Evolutionary conservation across 805 yeast genomes (phyloP).

Genomic region (Yueomyces sp.): DNA sequence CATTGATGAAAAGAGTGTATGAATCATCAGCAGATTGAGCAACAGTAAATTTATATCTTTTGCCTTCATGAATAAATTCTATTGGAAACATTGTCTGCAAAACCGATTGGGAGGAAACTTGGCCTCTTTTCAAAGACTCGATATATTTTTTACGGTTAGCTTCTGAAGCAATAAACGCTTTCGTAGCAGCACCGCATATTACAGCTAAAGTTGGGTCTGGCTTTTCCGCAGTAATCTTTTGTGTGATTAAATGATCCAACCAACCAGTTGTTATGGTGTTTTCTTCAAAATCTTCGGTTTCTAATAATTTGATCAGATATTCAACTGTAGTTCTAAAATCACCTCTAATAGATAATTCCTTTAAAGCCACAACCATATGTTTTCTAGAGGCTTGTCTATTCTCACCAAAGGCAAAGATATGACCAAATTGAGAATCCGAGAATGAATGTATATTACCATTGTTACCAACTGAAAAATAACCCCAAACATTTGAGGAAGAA

Average conservation of each 20-base stretch:
- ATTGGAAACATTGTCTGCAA: constrained; percentile 82
- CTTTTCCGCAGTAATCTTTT: constrained; percentile 91
- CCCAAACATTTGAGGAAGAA: constrained; percentile 98
- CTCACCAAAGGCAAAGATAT: constrained; percentile 97
- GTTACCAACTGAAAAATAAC: constrained; percentile 94
- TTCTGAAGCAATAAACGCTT: constrained; percentile 72
- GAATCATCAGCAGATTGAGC: constrained; percentile 80
- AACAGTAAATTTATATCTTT: constrained; percentile 86
- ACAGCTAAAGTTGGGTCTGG: constrained; percentile 88
- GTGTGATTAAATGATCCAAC: constrained; percentile 92
- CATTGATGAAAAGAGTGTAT: constrained; percentile 85
- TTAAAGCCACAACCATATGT: constrained; percentile 97
- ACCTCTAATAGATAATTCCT: constrained; percentile 94
- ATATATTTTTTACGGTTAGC: constrained; percentile 57
- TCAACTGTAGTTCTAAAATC: constrained; percentile 98
- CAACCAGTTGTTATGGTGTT: constrained; percentile 98
- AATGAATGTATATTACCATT: constrained; percentile 96
- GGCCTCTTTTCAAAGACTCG: constrained; percentile 83
- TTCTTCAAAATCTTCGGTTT: constrained; percentile 91
- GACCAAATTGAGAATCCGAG: constrained; percentile 98
- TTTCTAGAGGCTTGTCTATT: constrained; percentile 95
- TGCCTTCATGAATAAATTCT: constrained; percentile 91
- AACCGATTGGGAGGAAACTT: constrained; percentile 72
- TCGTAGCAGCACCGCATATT: constrained; percentile 95
- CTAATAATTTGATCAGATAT: constrained; percentile 85